Conservation (phyloP, 1,284 basidiomycete species). For the Anthracocystis walkeri region DNA sequence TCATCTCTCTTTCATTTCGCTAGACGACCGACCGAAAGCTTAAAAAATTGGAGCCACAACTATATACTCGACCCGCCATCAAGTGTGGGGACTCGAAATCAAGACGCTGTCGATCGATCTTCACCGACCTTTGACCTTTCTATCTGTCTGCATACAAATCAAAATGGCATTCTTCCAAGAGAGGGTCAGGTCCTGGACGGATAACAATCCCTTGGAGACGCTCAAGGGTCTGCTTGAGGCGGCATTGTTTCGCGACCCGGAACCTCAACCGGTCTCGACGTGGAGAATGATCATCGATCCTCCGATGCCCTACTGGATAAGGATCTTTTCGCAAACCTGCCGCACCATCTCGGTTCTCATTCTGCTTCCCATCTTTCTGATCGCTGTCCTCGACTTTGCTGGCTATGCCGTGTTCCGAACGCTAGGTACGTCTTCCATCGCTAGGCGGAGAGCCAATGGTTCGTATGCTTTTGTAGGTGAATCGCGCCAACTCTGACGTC, state of each 20-base stretch:
- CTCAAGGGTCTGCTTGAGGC: constrained; percentile 27
- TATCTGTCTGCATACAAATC: neutral
- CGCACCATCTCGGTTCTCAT: constrained; percentile 53
- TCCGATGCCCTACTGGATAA: constrained; percentile 40
- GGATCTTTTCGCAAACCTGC: constrained; percentile 31
- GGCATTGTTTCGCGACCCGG: constrained; percentile 29
- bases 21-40: neutral
- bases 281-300: constrained; percentile 41
- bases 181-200: constrained; percentile 11
- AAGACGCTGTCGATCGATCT: neutral
- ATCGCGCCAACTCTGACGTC: neutral
- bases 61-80: neutral
- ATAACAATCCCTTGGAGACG: constrained; percentile 5
- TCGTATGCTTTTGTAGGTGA: constrained; percentile 5
- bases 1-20: neutral
- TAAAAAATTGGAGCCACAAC: neutral
- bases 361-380: constrained; percentile 52
- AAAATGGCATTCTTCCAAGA: constrained; percentile 23
- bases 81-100: no score
- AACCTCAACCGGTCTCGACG: constrained; percentile 28
- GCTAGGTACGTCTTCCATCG: constrained; percentile 42
- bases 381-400: constrained; percentile 59
- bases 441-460: neutral
- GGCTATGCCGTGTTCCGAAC: constrained; percentile 64
- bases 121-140: neutral